These are phyloP conservation scores for Kazachstania taianensis DNA, from an alignment of 805 yeast genomes.

Conservation along the genomic window DNA sequence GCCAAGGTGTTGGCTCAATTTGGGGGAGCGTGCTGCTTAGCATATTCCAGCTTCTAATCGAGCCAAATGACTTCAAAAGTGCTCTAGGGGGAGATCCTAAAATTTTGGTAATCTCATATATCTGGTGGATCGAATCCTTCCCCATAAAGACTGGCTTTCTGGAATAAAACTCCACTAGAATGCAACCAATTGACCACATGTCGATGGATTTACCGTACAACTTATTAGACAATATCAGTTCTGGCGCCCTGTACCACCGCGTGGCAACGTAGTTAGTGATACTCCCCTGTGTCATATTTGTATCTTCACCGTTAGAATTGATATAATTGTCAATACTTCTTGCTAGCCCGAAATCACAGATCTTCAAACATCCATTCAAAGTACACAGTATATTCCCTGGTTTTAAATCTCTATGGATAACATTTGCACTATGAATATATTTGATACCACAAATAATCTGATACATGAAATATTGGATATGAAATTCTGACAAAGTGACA, in stretches of 20 bases:
- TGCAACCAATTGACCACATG: conserved; percentile 92
- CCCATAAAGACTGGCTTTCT: conserved; percentile 77
- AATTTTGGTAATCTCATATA: conserved; percentile 54
- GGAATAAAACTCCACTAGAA: conserved; percentile 74
- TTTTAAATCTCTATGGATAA: conserved; percentile 84
- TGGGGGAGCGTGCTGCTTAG: conserved; percentile 30
- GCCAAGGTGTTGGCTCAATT: conserved; percentile 33
- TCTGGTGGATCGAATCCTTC: conserved; percentile 58
- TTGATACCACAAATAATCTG: conserved; percentile 81
- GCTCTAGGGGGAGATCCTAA: conserved; percentile 60
- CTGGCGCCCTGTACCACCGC: conserved; percentile 94
- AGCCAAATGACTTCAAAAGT: conserved; percentile 35
- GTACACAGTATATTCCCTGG: conserved; percentile 83
- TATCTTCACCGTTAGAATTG: background rate
- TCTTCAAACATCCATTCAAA: conserved; percentile 62
- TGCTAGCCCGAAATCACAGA: conserved; percentile 91
- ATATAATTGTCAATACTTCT: conserved; percentile 46
- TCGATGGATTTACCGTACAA: conserved; percentile 64
- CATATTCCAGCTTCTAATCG: conserved; percentile 38
- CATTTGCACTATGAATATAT: conserved; percentile 86
- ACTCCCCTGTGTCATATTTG: conserved; percentile 9
- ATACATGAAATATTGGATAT: conserved; percentile 62
- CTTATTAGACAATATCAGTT: conserved; percentile 54
- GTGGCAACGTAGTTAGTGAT: conserved; percentile 88
- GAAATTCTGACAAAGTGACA: conserved; percentile 75